These are phyloP conservation scores for Penicillium brasilianum DNA, from an alignment of 2,329 filamentous ascomycete species.

Conservation along the genomic window DNA sequence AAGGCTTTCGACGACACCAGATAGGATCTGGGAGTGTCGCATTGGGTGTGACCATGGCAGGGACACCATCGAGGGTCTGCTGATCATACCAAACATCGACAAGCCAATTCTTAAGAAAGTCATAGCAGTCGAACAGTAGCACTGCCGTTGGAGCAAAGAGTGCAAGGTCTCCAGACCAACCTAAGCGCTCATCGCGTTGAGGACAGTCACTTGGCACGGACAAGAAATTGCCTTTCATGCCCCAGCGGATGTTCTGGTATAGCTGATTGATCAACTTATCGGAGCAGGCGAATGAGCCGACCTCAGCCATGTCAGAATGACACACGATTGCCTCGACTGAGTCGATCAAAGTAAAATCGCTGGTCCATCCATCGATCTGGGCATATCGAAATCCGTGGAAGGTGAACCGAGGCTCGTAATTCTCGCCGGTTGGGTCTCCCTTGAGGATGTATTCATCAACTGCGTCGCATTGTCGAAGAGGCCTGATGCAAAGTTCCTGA, in stretches of 20 bases:
- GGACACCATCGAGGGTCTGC: neutral
- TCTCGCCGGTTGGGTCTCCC: neutral
- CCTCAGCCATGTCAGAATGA: neutral
- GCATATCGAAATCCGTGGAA: constrained; percentile 1
- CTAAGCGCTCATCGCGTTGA: neutral
- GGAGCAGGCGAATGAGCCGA: neutral
- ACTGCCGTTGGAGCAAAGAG: neutral
- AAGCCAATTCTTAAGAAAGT: neutral
- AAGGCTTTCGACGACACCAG: neutral
- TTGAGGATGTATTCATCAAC: neutral
- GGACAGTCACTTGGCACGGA: neutral
- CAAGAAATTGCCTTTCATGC: neutral
- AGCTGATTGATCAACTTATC: neutral
- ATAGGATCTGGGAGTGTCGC: neutral
- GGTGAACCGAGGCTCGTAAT: neutral
- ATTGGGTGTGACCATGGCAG: neutral
- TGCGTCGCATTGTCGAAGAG: neutral
- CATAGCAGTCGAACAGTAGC: neutral
- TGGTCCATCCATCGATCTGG: neutral
- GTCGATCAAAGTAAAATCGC: neutral
- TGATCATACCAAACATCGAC: neutral
- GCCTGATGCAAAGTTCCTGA: neutral
- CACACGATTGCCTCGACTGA: neutral
- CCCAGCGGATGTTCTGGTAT: neutral
- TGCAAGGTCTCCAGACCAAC: neutral